Conservation (phyloP, 805 yeast species). For the Candida stauntonica region DNA sequence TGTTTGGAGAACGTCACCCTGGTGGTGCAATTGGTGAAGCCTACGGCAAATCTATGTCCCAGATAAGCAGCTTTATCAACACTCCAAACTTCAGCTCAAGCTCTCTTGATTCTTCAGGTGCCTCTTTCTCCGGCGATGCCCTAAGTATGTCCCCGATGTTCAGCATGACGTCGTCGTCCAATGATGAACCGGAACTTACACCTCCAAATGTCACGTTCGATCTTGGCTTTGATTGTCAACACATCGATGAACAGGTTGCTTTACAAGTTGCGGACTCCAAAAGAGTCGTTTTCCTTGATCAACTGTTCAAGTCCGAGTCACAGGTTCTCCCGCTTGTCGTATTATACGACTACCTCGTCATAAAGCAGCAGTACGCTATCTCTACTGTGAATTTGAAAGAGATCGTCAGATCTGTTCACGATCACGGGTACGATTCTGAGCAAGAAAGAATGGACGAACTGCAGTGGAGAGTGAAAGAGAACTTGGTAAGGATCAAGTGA, state of each 20-base stretch:
- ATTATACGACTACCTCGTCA: slow-evolving; percentile 23
- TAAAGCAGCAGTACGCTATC: slow-evolving; percentile 8
- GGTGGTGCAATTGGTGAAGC: slow-evolving; percentile 84
- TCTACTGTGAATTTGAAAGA: slow-evolving; percentile 9
- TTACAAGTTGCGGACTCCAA: slow-evolving; percentile 24
- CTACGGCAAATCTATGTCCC: slow-evolving; percentile 23
- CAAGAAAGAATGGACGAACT: slow-evolving; percentile 11
- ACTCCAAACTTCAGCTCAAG: slow-evolving; percentile 25
- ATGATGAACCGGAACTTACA: slow-evolving; percentile 3
- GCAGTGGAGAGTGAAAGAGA: slow-evolving; percentile 12
- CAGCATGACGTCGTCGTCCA: background rate
- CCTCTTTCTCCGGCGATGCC: background rate
- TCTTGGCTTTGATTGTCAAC: slow-evolving; percentile 16
- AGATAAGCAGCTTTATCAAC: slow-evolving; percentile 8
- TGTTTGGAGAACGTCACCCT: slow-evolving; percentile 76
- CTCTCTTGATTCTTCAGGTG: slow-evolving; percentile 3
- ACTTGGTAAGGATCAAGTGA: slow-evolving; percentile 7
- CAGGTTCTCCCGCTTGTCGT: slow-evolving; percentile 10
- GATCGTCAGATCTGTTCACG: slow-evolving; percentile 13
- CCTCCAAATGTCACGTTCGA: slow-evolving; percentile 19
- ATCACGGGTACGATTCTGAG: slow-evolving; percentile 9
- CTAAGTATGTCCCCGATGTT: background rate
- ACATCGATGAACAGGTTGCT: slow-evolving; percentile 16
- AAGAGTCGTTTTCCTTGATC: slow-evolving; percentile 21
- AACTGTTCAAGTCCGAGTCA: slow-evolving; percentile 27